Percentiles rank a stretch among this genome's conserved stretches.
phyloP scores from a whole-genome alignment of 2,329 filamentous ascomycete species.

The Aspergillus bombycis region DNA sequence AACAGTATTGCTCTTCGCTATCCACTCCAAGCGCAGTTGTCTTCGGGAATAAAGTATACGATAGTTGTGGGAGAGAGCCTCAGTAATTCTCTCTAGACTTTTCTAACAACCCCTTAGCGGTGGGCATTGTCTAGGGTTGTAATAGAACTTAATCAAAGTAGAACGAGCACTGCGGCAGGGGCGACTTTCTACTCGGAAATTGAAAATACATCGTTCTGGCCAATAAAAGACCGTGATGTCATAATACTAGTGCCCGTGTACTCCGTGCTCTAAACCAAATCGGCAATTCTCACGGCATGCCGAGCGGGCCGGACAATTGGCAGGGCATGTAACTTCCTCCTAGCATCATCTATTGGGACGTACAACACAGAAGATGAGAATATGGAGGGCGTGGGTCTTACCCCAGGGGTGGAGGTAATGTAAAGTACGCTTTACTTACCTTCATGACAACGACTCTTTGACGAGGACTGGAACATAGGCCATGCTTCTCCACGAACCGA shows the following conservation, averaged over 20 bases:
- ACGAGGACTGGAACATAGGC: not conserved
- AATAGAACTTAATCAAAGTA: not conserved
- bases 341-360: not conserved
- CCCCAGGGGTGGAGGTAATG: not conserved
- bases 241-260: not conserved
- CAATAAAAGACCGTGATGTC: not conserved
- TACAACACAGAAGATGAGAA: not conserved
- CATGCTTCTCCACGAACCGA: not conserved
- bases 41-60: not conserved
- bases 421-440: not conserved
- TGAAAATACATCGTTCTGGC: not conserved
- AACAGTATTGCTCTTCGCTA: not conserved
- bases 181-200: not conserved
- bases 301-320: not conserved
- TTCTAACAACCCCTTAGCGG: not conserved
- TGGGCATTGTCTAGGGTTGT: not conserved
- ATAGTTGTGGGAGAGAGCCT: not conserved
- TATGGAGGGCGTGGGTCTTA: not conserved
- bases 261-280: not conserved
- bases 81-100: not conserved
- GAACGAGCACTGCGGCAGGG: not conserved
- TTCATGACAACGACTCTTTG: not conserved
- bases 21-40: not conserved
- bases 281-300: not conserved
- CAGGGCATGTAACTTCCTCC: not conserved